phyloP scores from a whole-genome alignment of 2,329 filamentous ascomycete genomes.

The Aspergillus quadrilineatus region DNA sequence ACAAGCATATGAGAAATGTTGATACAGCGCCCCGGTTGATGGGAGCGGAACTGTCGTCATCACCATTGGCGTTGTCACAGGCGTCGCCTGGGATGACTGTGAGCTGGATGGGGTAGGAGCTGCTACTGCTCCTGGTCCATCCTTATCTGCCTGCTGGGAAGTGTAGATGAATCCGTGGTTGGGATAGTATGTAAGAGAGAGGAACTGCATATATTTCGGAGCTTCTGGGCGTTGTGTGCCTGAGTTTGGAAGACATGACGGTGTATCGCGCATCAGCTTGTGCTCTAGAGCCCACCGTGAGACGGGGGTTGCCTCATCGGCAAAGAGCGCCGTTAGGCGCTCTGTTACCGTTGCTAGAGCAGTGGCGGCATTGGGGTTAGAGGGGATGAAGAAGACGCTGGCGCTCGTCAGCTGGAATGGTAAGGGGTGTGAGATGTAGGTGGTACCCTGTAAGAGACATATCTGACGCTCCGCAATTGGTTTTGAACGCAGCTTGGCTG shows the following conservation, averaged over 20 bases:
- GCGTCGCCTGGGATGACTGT: slow-evolving; percentile 4
- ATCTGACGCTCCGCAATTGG: slow-evolving; percentile 1
- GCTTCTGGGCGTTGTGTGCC: slow-evolving; percentile 29
- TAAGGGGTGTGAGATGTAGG: not conserved
- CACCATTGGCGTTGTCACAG: slow-evolving; percentile 27
- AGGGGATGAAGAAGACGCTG: slow-evolving; percentile 46
- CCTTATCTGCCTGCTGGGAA: slow-evolving; percentile 29
- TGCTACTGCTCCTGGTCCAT: not conserved
- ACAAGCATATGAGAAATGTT: slow-evolving; percentile 43
- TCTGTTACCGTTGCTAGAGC: slow-evolving; percentile 36
- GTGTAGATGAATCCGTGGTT: slow-evolving; percentile 44
- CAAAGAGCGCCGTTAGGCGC: slow-evolving; percentile 38
- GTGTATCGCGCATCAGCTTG: slow-evolving; percentile 45
- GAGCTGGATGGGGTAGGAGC: slow-evolving; percentile 8
- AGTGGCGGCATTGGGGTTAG: slow-evolving; percentile 41
- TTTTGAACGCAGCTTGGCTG: not conserved
- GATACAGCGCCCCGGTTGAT: slow-evolving; percentile 37
- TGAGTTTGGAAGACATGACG: slow-evolving; percentile 39
- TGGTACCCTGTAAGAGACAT: slow-evolving; percentile 40
- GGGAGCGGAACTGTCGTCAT: slow-evolving; percentile 41
- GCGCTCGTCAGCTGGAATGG: slow-evolving; percentile 13
- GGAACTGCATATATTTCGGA: slow-evolving; percentile 44
- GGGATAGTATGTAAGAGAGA: slow-evolving; percentile 42
- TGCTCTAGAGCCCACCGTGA: slow-evolving; percentile 45
- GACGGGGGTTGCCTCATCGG: slow-evolving; percentile 35